Evolutionary conservation across 1,284 basidiomycete genomes (phyloP), one percentile per base, ranked within the genome.

Genomic region (Trichosporon ovoides): DNA sequence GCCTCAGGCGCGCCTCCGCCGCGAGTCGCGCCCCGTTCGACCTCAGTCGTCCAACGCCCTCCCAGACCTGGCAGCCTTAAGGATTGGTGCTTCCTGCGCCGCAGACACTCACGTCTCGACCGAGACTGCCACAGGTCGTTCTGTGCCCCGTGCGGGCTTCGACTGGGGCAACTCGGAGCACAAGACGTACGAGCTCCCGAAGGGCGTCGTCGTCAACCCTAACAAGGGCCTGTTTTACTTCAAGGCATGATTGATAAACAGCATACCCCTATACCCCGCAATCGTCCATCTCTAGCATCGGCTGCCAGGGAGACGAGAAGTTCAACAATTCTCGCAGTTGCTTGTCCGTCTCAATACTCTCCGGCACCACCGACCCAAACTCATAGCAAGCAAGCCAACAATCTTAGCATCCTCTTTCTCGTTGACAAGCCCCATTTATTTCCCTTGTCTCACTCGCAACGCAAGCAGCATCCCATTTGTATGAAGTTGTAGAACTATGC

Each of bases 141-240:
- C 59, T 28, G 57, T 65, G 19, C 66, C 68, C 36, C 56, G 63
- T 52, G 48, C 60, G n/a, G 65, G 69, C 31, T 68, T 72, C 55
- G 69, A 71, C 56, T 76, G 74, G 74, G 65, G 63, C 34, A 61
- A 63, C 35, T 38, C 51, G 12, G 24, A 38, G 38, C 66, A 65
- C 53, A 68, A 65, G 66, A 72, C 68, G 56, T 76, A 76, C 63
- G 68, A 65, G 38, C 55, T 76, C 3, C 74, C 74, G 7, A 63
- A 66, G 46, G 68, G 62, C 33, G 59, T 71, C 53, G 72, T 73
- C 55, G 58, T 68, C 40, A 68, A 72, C 58, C 60, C 64, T 36
- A 68, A 65, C 58, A 73, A 73, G 62, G 73, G 73, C 11, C 60
- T 75, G 56, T 75, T 75, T 60, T 75, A 73, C 62, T 75, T 75